Conservation (phyloP, 2,329 filamentous ascomycete species). For the Colletotrichum orbiculare region DNA sequence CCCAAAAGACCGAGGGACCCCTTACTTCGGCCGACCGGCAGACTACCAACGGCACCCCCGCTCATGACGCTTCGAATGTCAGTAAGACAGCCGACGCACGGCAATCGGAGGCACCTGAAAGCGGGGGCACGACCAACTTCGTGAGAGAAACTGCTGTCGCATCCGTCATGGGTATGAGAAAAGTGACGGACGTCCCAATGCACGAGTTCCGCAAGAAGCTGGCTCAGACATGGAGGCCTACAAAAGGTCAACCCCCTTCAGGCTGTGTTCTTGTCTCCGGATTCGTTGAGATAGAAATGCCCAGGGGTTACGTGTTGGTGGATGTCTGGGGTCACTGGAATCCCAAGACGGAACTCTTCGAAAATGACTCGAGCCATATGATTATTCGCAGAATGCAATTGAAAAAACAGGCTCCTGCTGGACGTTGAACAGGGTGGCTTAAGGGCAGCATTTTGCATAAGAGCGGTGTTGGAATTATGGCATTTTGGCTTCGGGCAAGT, state of each 20-base stretch:
- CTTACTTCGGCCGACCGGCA: constrained; percentile 30
- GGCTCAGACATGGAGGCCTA: constrained; percentile 57
- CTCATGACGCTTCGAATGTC: constrained; percentile 26
- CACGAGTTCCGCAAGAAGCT: constrained; percentile 36
- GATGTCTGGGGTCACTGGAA: constrained; percentile 67
- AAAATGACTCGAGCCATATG: constrained; percentile 28
- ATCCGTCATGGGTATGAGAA: constrained; percentile 34
- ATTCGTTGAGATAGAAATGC: constrained; percentile 62
- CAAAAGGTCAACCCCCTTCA: constrained; percentile 55
- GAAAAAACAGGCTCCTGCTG: constrained; percentile 36
- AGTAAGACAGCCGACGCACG: constrained; percentile 22
- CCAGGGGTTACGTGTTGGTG: constrained; percentile 58
- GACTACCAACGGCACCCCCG: constrained; percentile 35
- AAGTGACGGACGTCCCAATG: constrained; percentile 34
- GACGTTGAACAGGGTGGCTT: background rate
- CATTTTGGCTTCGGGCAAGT: constrained; percentile 15
- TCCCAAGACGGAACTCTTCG: constrained; percentile 62
- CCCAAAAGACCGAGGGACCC: constrained; percentile 23
- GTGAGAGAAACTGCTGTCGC: constrained; percentile 36
- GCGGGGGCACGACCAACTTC: constrained; percentile 37
- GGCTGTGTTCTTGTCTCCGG: constrained; percentile 66
- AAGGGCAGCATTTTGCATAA: constrained; percentile 22
- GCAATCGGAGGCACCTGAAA: constrained; percentile 19
- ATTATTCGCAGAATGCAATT: constrained; percentile 35
- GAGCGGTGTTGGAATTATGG: constrained; percentile 31